These are phyloP conservation scores for Diaporthe ilicicola DNA, from an alignment of 2,329 filamentous ascomycete genomes.

Conservation along the genomic window DNA sequence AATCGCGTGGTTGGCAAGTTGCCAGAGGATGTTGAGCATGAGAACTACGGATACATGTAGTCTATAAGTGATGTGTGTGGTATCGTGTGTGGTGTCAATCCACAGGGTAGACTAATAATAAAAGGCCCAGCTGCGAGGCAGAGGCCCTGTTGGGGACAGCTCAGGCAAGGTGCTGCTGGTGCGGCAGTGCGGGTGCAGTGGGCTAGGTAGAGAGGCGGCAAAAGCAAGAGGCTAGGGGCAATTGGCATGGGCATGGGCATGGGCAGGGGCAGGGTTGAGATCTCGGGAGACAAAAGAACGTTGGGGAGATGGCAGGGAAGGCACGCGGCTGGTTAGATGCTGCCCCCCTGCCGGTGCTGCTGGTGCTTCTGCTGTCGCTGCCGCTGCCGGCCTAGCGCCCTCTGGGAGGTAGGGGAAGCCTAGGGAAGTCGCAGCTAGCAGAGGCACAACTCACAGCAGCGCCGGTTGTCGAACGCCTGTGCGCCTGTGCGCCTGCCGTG, in stretches of 20 bases:
- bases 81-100: neutral
- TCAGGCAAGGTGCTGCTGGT: too few relatives aligned
- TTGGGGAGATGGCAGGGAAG: neutral
- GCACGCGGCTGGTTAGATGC: conserved; percentile 5
- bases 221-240: neutral
- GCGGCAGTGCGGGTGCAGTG: neutral
- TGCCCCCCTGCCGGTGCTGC: neutral
- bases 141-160: too few relatives aligned
- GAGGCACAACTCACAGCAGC: neutral
- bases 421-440: conserved; percentile 14
- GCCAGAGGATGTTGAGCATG: neutral
- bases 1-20: conserved; percentile 17
- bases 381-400: too few relatives aligned
- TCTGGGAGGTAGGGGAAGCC: neutral
- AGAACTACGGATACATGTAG: conserved; percentile 18
- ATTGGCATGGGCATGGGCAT: too few relatives aligned
- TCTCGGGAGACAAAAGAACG: conserved; percentile 8
- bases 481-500: neutral
- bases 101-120: neutral
- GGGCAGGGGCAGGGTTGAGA: neutral
- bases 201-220: neutral
- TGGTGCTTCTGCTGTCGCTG: too few relatives aligned
- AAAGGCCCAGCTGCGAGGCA: conserved; percentile 2
- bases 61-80: neutral
- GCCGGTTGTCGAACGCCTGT: too few relatives aligned